These are phyloP conservation scores for Aspergillus hortae DNA, from an alignment of 2,329 filamentous ascomycete species.

Conservation along the genomic window DNA sequence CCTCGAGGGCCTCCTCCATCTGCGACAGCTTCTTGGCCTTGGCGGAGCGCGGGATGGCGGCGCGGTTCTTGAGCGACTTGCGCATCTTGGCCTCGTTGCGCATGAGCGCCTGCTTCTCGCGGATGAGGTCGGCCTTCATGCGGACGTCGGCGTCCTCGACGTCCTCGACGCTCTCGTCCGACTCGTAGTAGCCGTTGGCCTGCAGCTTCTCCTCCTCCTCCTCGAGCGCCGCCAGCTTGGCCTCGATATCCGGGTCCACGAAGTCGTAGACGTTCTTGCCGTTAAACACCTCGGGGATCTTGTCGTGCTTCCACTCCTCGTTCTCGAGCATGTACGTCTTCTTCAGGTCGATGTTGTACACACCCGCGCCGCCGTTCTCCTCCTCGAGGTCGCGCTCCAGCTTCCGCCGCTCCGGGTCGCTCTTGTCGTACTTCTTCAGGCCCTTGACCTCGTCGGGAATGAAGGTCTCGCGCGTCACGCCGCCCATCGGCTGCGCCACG, in stretches of 20 bases:
- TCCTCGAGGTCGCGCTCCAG: slow-evolving; percentile 85
- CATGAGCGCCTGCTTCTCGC: slow-evolving; percentile 89
- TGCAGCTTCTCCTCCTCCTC: slow-evolving; percentile 93
- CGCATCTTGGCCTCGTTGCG: slow-evolving; percentile 92
- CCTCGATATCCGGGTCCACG: slow-evolving; percentile 93
- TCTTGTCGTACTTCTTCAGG: slow-evolving; percentile 84
- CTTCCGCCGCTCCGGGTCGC: slow-evolving; percentile 74
- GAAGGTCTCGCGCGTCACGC: slow-evolving; percentile 72
- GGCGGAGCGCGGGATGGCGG: slow-evolving; percentile 80
- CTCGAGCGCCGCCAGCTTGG: slow-evolving; percentile 85
- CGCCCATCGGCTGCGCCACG: slow-evolving; percentile 88
- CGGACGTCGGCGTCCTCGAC: slow-evolving; percentile 82
- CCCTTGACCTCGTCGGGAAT: slow-evolving; percentile 82
- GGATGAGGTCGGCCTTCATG: slow-evolving; percentile 90
- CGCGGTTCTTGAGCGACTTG: slow-evolving; percentile 95
- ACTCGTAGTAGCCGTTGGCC: slow-evolving; percentile 90
- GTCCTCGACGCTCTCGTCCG: slow-evolving; percentile 76
- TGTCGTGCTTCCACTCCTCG: slow-evolving; percentile 93
- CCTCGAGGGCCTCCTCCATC: slow-evolving; percentile 81
- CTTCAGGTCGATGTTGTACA: slow-evolving; percentile 90
- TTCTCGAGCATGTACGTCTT: slow-evolving; percentile 84
- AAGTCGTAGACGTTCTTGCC: slow-evolving; percentile 98
- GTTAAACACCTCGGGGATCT: slow-evolving; percentile 88
- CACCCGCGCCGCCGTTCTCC: slow-evolving; percentile 90
- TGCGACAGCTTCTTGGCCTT: slow-evolving; percentile 79